Percentiles rank a stretch among this genome's conserved stretches.
Evolutionary conservation across 2,329 filamentous ascomycete species (phyloP).

Genomic region (Mariannaea elegans): DNA sequence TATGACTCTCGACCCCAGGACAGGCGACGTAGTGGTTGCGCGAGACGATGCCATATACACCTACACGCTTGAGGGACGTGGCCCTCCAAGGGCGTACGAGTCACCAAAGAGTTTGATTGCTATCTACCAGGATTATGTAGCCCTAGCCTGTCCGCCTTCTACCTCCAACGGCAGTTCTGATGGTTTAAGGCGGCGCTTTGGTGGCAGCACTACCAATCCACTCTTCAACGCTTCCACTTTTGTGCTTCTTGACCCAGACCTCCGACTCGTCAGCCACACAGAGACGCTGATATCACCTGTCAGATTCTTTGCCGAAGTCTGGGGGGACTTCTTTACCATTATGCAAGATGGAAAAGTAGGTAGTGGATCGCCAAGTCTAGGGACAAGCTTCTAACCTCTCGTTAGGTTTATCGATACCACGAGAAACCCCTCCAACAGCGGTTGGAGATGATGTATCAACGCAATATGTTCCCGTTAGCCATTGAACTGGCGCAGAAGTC

Average conservation of each 20-base stretch:
- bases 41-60: conserved; percentile 96
- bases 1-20: conserved; percentile 85
- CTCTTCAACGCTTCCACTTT: conserved; percentile 90
- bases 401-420: conserved; percentile 82
- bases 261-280: conserved; percentile 89
- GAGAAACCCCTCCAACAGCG: conserved; percentile 92
- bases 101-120: conserved; percentile 85
- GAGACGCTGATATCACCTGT: conserved; percentile 85
- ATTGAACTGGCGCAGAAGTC: conserved; percentile 93
- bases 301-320: conserved; percentile 82
- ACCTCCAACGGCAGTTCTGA: conserved; percentile 65
- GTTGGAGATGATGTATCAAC: conserved; percentile 91
- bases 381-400: conserved; percentile 24
- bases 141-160: conserved; percentile 80
- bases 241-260: conserved; percentile 88
- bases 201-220: conserved; percentile 73
- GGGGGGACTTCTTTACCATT: conserved; percentile 92
- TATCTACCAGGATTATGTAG: conserved; percentile 86
- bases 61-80: conserved; percentile 85
- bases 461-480: conserved; percentile 90
- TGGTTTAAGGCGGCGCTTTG: conserved; percentile 75
- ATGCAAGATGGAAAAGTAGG: conserved; percentile 89
- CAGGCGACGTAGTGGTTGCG: conserved; percentile 88
- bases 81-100: conserved; percentile 90
- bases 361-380: accelerated